Evolutionary conservation across 1,284 basidiomycete species (phyloP).

Genomic region (Pascua guehoae): DNA sequence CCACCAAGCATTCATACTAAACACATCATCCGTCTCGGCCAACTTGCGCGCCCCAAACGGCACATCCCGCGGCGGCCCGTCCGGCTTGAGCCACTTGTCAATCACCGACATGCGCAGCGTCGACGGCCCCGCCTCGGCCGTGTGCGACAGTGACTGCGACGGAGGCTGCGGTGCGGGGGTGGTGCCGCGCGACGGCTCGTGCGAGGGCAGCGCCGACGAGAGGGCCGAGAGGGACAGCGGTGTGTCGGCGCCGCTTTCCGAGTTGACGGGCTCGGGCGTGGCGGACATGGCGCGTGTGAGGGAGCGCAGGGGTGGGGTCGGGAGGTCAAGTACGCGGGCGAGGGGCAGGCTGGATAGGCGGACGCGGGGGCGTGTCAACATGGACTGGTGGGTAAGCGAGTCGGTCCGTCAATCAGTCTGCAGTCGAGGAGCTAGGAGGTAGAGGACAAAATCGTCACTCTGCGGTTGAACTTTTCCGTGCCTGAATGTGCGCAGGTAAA

Average conservation of each 20-base stretch:
- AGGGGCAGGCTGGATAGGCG: neutral
- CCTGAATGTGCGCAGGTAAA: no score
- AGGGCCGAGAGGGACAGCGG: no score
- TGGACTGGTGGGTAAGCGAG: no score
- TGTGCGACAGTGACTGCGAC: no score
- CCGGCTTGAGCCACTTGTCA: constrained; percentile 44
- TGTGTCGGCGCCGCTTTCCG: neutral
- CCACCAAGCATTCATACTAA: constrained; percentile 48
- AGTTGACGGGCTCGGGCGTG: neutral
- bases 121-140: constrained; percentile 20
- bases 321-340: neutral
- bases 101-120: constrained; percentile 25
- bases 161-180: no score
- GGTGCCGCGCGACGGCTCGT: no score
- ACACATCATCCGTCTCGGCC: constrained; percentile 42
- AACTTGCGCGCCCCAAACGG: constrained; percentile 45
- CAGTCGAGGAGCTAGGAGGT: no score
- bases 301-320: neutral
- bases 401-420: no score
- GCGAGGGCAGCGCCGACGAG: no score
- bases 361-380: no score
- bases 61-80: constrained; percentile 43
- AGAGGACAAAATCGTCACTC: no score
- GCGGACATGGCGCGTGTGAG: neutral
- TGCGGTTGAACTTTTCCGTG: no score